Evolutionary conservation across 2,329 filamentous ascomycete species (phyloP).

Genomic region (Pseudogymnoascus sp.): DNA sequence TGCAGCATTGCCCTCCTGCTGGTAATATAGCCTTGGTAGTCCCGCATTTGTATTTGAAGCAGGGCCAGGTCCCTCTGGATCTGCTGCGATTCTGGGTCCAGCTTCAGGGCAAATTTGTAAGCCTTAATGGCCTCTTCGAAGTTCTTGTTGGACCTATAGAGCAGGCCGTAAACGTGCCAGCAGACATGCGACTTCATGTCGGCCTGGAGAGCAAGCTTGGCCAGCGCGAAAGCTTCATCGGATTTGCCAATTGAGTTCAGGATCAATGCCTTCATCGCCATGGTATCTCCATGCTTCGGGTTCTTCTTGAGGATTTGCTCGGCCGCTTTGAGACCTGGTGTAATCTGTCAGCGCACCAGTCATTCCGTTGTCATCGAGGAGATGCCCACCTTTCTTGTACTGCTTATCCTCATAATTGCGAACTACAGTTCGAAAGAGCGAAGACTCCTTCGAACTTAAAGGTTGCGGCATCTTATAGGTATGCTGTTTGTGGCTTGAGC

Average conservation of each 20-base stretch:
- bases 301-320: constrained; percentile 94
- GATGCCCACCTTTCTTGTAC: constrained; percentile 67
- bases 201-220: constrained; percentile 83
- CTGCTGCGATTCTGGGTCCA: constrained; percentile 89
- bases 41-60: constrained; percentile 91
- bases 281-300: constrained; percentile 93
- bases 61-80: constrained; percentile 91
- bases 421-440: constrained; percentile 90
- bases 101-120: constrained; percentile 86
- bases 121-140: constrained; percentile 99
- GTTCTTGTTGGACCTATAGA: constrained; percentile 92
- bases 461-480: constrained; percentile 54
- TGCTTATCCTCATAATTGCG: constrained; percentile 97
- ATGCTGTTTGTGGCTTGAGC: neutral
- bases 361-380: constrained; percentile 10
- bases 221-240: constrained; percentile 87
- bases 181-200: constrained; percentile 99
- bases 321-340: constrained; percentile 73
- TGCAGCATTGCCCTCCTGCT: constrained; percentile 84
- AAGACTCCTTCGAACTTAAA: constrained; percentile 77
- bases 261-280: constrained; percentile 98
- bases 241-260: constrained; percentile 86
- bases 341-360: constrained; percentile 14
- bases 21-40: constrained; percentile 87
- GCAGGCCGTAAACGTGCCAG: constrained; percentile 96